phyloP scores from a whole-genome alignment of 306 rosid species.

The Castanea crenata region DNA sequence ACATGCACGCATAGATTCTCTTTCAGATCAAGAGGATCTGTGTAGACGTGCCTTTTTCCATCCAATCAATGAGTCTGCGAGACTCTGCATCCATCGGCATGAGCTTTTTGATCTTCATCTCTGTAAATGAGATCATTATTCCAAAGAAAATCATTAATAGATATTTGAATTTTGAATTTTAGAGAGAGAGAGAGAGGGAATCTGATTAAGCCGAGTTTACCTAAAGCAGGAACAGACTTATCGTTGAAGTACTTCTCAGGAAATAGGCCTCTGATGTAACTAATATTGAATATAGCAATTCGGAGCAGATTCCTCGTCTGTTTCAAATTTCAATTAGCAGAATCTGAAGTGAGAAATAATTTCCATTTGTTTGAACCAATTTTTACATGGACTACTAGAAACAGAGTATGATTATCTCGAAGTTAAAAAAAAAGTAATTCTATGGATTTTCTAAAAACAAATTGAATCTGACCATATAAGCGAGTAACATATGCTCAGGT shows the following conservation, averaged over 20 bases:
- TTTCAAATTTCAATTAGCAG: background rate
- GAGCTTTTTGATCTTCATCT: constrained; percentile 93
- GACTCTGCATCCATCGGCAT: constrained; percentile 96
- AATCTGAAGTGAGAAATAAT: background rate
- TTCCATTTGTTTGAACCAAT: constrained; percentile 4
- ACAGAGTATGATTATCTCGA: background rate
- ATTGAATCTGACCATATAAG: background rate
- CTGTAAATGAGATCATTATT: constrained; percentile 38
- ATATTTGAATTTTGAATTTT: background rate
- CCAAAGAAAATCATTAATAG: constrained; percentile 20
- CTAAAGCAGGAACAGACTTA: constrained; percentile 89
- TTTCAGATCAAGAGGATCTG: background rate
- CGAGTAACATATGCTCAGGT: background rate
- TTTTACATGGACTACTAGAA: background rate
- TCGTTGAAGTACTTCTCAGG: constrained; percentile 96
- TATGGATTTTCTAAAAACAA: background rate
- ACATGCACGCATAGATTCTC: background rate
- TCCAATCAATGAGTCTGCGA: constrained; percentile 93
- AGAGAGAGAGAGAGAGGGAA: background rate
- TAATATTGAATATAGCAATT: constrained; percentile 90
- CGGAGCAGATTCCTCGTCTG: constrained; percentile 96
- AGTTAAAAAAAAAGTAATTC: background rate
- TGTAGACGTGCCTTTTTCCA: constrained; percentile 74
- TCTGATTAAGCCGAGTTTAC: constrained; percentile 32
- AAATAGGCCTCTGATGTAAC: constrained; percentile 93